Evolutionary conservation across 2,329 filamentous ascomycete species (phyloP), one percentile per base, ranked within the genome.

Genomic region (Penicillium sumatraense): DNA sequence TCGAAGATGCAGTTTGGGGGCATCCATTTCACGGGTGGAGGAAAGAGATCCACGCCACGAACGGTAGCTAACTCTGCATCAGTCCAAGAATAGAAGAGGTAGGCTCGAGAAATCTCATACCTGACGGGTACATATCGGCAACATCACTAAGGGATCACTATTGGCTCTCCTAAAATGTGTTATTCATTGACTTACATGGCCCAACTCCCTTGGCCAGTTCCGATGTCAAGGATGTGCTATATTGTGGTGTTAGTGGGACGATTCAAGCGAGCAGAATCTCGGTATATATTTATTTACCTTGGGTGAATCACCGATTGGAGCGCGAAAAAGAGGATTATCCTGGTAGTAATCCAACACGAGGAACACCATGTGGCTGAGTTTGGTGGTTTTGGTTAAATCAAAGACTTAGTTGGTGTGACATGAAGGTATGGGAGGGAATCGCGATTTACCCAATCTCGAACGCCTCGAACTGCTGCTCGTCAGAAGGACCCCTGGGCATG

Each of bases 391-490:
- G 5, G 23, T 42, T 42, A 42, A 21, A 31, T 45, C 44, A 23
- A 8, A 26, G 16, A 23, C 21, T 20, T 24, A 33, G n/a, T 38
- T n/a, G 4, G 45, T 23, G 24, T 9, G 24, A 26, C 20, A 24
- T 35, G 8, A 23, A 29, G 2, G 10, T 21, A 36, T 18, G 9
- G 20, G 42, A 13, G 27, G 13, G 48, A 14, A 8, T 13, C 35
- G 20, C 10, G 10, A 31, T 27, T 51, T 58, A 62, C 59, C 59
- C 40, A 36, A 62, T 54, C 24, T 62, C 57, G 18, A 60, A 62
- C 9, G 59, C 57, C 40, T 62, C 57, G 41, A 62, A 62, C 45
- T 60, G 59, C 29, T 58, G 52, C 2, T 60, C 59, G 20, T 62
- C 59, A 4, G 59, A 62, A 50, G 59, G 59, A 21, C 59, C 53